Evolutionary conservation across 2,329 filamentous ascomycete species (phyloP).

Genomic region (Tolypocladium paradoxum): DNA sequence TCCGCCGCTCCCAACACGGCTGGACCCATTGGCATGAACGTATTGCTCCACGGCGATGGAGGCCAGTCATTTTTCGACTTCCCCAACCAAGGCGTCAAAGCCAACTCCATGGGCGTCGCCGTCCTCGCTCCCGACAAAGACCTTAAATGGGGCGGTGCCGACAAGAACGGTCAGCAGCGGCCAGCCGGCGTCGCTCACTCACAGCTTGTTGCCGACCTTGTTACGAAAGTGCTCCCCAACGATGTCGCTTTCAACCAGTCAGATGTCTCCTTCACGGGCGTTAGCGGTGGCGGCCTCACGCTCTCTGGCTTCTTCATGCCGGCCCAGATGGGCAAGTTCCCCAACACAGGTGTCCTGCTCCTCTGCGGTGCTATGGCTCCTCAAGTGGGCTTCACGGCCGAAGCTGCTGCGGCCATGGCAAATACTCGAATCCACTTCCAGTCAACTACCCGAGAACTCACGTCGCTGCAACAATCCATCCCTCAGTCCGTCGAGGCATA

Average conservation of each 20-base stretch:
- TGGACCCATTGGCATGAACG: slow-evolving; percentile 38
- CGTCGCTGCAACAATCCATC: slow-evolving; percentile 36
- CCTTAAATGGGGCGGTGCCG: slow-evolving; percentile 47
- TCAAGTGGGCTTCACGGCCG: slow-evolving; percentile 37
- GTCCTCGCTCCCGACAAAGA: slow-evolving; percentile 42
- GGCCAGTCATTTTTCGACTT: slow-evolving; percentile 49
- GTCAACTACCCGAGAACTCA: slow-evolving; percentile 40
- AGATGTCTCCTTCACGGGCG: slow-evolving; percentile 47
- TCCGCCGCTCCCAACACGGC: slow-evolving; percentile 15
- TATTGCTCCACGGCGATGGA: slow-evolving; percentile 49
- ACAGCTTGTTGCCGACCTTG: slow-evolving; percentile 42
- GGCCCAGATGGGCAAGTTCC: slow-evolving; percentile 39
- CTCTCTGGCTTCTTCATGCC: slow-evolving; percentile 49
- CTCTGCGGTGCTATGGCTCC: slow-evolving; percentile 45
- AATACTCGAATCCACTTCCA: slow-evolving; percentile 46
- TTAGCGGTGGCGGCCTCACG: slow-evolving; percentile 42
- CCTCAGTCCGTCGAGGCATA: slow-evolving; percentile 39
- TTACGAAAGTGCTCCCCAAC: slow-evolving; percentile 37
- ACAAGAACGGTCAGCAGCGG: slow-evolving; percentile 32
- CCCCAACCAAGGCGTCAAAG: slow-evolving; percentile 41
- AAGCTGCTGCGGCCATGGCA: slow-evolving; percentile 25
- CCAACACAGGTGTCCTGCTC: slow-evolving; percentile 39
- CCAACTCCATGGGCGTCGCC: slow-evolving; percentile 39
- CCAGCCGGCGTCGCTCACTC: slow-evolving; percentile 45
- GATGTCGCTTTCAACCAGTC: slow-evolving; percentile 40